phyloP scores from a whole-genome alignment of 306 rosid species.

The Quercus aquifolioides region DNA sequence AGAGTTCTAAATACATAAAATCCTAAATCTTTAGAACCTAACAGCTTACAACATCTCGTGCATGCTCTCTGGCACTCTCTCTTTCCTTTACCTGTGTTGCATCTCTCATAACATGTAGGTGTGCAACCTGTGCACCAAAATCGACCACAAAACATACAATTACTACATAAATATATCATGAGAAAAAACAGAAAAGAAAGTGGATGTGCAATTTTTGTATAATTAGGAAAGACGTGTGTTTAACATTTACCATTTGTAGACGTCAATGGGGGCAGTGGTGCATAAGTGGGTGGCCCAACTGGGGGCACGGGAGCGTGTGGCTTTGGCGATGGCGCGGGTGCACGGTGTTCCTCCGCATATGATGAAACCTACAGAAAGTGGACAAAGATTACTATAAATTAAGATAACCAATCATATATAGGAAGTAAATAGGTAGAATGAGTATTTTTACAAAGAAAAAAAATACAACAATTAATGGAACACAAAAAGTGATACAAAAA shows the following conservation, averaged over 20 bases:
- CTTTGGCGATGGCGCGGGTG: conserved; percentile 2
- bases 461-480: no score
- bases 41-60: conserved; percentile 63
- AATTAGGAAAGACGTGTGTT: not conserved
- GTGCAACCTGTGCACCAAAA: conserved; percentile 47
- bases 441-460: no score
- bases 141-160: not conserved
- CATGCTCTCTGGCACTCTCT: conserved; percentile 66
- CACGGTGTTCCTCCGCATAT: conserved; percentile 18
- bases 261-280: conserved; percentile 45
- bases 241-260: conserved; percentile 34
- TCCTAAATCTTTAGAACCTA: no score
- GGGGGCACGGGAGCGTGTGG: conserved; percentile 33
- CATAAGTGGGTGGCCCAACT: conserved; percentile 12
- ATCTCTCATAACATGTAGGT: conserved; percentile 55
- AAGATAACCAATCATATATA: not conserved
- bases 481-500: no score
- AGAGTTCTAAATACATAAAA: no score
- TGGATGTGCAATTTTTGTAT: not conserved
- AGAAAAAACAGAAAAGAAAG: not conserved
- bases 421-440: not conserved
- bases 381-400: not conserved
- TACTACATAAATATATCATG: not conserved
- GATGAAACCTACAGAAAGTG: conserved; percentile 36
- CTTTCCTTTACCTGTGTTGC: conserved; percentile 55